phyloP scores from a whole-genome alignment of 2,329 filamentous ascomycete species.

The Pestalotiopsis sp. region DNA sequence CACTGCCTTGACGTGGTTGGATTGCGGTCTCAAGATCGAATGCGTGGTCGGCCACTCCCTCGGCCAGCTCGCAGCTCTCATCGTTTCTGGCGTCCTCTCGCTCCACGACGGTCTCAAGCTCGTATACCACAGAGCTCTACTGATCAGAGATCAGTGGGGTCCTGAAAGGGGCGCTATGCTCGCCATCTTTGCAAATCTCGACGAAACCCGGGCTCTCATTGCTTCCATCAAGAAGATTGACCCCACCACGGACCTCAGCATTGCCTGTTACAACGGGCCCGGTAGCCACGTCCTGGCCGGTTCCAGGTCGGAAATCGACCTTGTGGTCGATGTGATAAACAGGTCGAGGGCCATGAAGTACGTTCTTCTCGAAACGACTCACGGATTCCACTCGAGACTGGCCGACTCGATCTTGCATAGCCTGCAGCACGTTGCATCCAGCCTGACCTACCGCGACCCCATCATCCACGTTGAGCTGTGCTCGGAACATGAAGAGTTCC shows the following conservation, averaged over 20 bases:
- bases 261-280: constrained; percentile 48
- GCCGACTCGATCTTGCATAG: constrained; percentile 29
- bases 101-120: constrained; percentile 16
- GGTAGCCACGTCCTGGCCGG: constrained; percentile 31
- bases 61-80: constrained; percentile 41
- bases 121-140: constrained; percentile 28
- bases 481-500: constrained; percentile 10
- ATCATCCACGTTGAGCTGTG: constrained; percentile 25
- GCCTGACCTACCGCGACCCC: constrained; percentile 20
- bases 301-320: constrained; percentile 23
- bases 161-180: constrained; percentile 39
- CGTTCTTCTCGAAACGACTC: constrained; percentile 14
- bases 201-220: constrained; percentile 23
- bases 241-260: constrained; percentile 16
- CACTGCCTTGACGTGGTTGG: constrained; percentile 35
- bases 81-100: constrained; percentile 32
- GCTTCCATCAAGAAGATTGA: constrained; percentile 7
- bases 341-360: constrained; percentile 25
- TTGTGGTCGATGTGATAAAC: constrained; percentile 12
- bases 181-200: constrained; percentile 32
- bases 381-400: constrained; percentile 27
- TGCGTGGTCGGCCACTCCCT: constrained; percentile 41
- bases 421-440: constrained; percentile 19
- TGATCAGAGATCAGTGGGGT: constrained; percentile 35
- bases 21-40: constrained; percentile 32